Base-by-base conservation (phyloP, 768 basidiomycete species). In the Xerocomellus dryophilus region DNA sequence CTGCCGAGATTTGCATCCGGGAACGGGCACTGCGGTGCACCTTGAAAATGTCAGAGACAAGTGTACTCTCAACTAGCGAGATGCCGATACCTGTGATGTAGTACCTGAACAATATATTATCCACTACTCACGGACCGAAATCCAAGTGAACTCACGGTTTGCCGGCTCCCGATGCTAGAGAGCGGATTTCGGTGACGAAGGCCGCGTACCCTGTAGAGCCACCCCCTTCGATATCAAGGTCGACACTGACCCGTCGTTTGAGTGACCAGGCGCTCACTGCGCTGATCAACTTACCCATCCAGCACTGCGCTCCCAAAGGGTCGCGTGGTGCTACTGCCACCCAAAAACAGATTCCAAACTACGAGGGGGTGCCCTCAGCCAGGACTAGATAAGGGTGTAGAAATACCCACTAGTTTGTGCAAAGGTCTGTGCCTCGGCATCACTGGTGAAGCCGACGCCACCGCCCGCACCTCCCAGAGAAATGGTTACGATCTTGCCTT, bases 191-290 rank as follows among this genome's bases (percentile, higher is more conserved):
- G 9, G 54, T 69, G 34, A 66, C 54, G 11, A 85, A 85, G 2
- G 80, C 73, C 4, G 70, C 71, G 59, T 82, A 85, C 35, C 76
- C 71, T 6, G 69, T 65, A 21, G 76, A 75, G 17, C 72, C 67
- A 17, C 87, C 87, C n/a, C 82, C 80, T 69, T 90, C 87, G 57
- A 90, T 86, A 64, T 89, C 88, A 31, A 90, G 74, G 66, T 90
- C 88, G 57, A 88, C 69, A 27, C 81, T 83, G 21, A n/a, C 3
- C 4, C 18, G 7, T 46, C 4, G 54, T 41, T 10, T 54, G 32
- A 61, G 32, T 21, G 49, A 11, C 15, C 11, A 29, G 31, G 7
- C 2, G 12, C 4, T 36, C 8, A 15, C 10, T 45, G 20, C 38
- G n/a, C 43, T 7, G 35, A 42, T 10, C 48, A 56, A 47, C 67